Base-by-base conservation (phyloP, 2,329 filamentous ascomycete species). In the Thelonectria blattea region DNA sequence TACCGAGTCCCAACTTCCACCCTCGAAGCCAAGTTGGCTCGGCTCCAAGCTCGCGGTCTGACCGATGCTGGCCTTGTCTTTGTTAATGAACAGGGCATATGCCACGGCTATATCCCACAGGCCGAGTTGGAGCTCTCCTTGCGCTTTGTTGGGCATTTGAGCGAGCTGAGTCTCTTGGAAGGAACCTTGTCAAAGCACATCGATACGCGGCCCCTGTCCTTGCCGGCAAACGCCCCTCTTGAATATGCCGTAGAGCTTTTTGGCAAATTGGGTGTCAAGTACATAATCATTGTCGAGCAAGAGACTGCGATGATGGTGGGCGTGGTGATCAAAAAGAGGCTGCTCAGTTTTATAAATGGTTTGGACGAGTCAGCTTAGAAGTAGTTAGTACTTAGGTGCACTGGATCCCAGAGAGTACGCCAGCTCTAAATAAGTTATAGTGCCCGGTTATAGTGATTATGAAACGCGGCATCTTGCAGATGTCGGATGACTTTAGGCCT, bases 171-270 rank as follows among this genome's bases (percentile, higher is more conserved):
- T 14, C 1, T 64, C 1, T 24, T 65, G 3, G 50, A 49, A 5
- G 52, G 32, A 1, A 1, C 20, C 1, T 15, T 58, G 7, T 45
- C 24, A 1, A 24, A 39, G 4, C 5, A 24, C 5, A 57, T 66
- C 1, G 37, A 66, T 3, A 52, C 10, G 7, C 61, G 12, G 6
- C 54, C 62, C 2, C 10, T 65, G 2, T 45, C 39, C 1, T 22
- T 66, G 7, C 10, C 51, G 0, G 47, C 32, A 0, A 62, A 46
- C 2, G 52, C 63, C 8, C 63, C 64, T 3, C 20, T 66, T 2
- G 63, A 66, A 17, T 53, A 62, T 49, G 63, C 61, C 3, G 58
- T 64, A 2, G 56, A 64, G 3, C 14, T 65, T 0, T 62, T 65
- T 41, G 43, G 58, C 0, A 64, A 64, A 10, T 2, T 66, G 1